Evolutionary conservation across 2,329 filamentous ascomycete species (phyloP), one percentile per base, ranked within the genome.

Genomic region (Neonectria sp.): DNA sequence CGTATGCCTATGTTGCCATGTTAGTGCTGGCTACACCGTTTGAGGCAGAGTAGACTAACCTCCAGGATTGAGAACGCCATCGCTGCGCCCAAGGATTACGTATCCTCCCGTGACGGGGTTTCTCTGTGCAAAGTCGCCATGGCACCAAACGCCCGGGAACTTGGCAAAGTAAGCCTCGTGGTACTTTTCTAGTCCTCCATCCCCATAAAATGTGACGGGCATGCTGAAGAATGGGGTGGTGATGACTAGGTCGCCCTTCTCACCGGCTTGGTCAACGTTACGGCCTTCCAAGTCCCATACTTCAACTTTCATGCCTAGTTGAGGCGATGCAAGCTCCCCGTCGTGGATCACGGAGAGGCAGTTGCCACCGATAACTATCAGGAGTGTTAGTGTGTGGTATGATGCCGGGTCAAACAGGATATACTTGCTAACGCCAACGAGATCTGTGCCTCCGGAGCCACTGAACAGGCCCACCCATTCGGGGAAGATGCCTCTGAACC

Each of bases 301-400:
- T 12, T 59, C 43, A 15, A 59, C 46, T n/a, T 27, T 8, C 56
- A 59, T 51, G n/a, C 56, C 56, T 4, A 59, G 31, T 24, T 59
- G 56, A 25, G 56, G n/a, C 7, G 27, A 59, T 27, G 56, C 45
- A 25, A 59, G 56, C 56, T 59, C 56, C 9, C 56, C 56, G 21
- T 49, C 27, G 31, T 59, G n/a, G 6, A 59, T 49, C n/a, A 29
- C 11, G 4, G 45, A 37, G 5, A 35, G 11, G n/a, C 40, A 45
- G 17, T 45, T 45, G 15, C 40, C 40, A 45, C 40, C 21, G 17
- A 45, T 24, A n/a, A 45, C 40, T 45, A 21, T 35, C 4, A n/a
- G 6, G 4, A 45, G n/a, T n/a, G 40, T 45, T 8, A 35, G 40
- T 8, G 1, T n/a, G 40, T 24, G 4, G n/a, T 9, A 45, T 45